Conservation (phyloP, 768 basidiomycete species). For the Leccinum barrowsii region DNA sequence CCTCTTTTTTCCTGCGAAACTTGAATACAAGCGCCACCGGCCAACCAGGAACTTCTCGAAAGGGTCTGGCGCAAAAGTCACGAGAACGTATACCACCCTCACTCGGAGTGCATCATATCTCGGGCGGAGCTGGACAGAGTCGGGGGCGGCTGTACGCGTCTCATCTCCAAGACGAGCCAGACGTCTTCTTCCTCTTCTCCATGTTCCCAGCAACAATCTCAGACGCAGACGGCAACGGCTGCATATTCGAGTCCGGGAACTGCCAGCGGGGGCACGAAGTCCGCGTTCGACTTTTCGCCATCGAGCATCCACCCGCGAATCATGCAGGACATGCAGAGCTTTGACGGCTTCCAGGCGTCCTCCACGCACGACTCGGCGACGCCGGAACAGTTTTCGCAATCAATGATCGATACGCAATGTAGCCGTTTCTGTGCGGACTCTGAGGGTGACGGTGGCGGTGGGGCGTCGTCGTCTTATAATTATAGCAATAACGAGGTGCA, state of each 20-base stretch:
- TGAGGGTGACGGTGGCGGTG: constrained; percentile 2
- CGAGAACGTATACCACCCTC: constrained; percentile 34
- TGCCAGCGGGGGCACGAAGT: not conserved
- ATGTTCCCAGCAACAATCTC: not conserved
- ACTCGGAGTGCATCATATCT: constrained; percentile 29
- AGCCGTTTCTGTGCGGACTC: constrained; percentile 15
- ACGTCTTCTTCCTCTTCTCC: constrained; percentile 10
- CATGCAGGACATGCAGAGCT: constrained; percentile 48
- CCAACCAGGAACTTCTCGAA: constrained; percentile 37
- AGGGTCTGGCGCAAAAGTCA: constrained; percentile 43
- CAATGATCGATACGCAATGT: constrained; percentile 32
- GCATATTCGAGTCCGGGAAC: not conserved
- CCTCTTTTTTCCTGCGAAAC: not conserved
- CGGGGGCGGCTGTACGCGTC: constrained; percentile 48
- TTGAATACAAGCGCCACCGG: not conserved
- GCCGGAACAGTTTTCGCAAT: constrained; percentile 24
- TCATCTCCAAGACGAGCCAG: constrained; percentile 29
- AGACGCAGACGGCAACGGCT: not conserved
- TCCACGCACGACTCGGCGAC: constrained; percentile 28
- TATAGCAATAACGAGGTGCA: not conserved
- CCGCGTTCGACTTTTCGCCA: constrained; percentile 4
- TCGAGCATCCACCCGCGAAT: constrained; percentile 36
- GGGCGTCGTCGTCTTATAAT: not conserved
- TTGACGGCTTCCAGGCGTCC: constrained; percentile 35
- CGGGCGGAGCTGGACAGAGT: constrained; percentile 52